phyloP scores from a whole-genome alignment of 2,329 filamentous ascomycete genomes.

The Paracoccidioides brasiliensis region DNA sequence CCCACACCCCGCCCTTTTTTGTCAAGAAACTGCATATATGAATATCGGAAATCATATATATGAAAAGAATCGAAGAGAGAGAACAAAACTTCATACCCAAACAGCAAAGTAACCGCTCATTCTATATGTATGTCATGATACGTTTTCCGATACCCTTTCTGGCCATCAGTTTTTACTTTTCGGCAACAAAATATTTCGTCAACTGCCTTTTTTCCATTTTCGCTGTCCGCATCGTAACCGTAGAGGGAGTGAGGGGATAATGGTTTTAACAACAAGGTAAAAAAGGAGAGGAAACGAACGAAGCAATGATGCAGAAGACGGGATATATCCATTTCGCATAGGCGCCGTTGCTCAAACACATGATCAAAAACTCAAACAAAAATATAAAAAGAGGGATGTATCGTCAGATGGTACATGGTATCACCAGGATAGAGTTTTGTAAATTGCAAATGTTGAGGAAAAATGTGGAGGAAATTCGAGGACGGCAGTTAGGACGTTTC shows the following conservation, averaged over 20 bases:
- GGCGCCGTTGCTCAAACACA: constrained; percentile 2
- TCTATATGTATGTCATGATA: no score
- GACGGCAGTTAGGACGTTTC: not conserved
- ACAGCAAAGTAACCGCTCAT: no score
- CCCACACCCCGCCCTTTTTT: no score
- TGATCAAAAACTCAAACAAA: not conserved
- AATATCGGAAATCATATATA: no score
- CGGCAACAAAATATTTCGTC: no score
- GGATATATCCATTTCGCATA: not conserved
- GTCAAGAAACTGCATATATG: no score
- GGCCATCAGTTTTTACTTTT: no score
- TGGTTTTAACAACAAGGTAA: not conserved
- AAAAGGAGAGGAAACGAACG: not conserved
- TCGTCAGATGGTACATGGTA: constrained; percentile 5
- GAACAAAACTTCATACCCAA: no score
- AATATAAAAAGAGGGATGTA: not conserved
- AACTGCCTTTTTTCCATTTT: not conserved
- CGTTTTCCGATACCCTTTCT: no score
- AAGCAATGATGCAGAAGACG: not conserved
- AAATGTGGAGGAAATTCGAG: not conserved
- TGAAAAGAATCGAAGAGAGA: no score
- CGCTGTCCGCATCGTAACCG: not conserved
- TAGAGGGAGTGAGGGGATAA: not conserved
- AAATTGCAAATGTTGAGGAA: not conserved
- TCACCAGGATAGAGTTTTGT: constrained; percentile 1